Evolutionary conservation across 371 early-diverging fungal genomes (phyloP).

Genomic region (Zychaea mexicana): DNA sequence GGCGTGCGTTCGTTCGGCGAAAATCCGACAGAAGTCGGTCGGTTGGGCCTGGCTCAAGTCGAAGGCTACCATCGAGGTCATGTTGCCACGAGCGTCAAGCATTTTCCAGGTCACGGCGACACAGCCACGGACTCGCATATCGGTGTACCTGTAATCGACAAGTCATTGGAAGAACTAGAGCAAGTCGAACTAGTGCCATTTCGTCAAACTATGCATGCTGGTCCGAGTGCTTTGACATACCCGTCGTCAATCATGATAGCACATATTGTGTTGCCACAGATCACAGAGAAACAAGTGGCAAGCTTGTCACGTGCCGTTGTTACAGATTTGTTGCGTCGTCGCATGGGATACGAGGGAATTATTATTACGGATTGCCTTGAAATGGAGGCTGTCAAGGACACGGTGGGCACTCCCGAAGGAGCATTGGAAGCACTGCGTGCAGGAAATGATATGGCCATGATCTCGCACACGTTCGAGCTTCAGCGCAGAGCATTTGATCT

Average conservation of each 20-base stretch:
- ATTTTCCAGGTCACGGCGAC: slow-evolving; percentile 61
- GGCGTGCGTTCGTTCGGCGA: slow-evolving; percentile 51
- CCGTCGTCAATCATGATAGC: slow-evolving; percentile 52
- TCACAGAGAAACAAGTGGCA: slow-evolving; percentile 26
- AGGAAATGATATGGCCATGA: slow-evolving; percentile 53
- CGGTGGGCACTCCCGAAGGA: slow-evolving; percentile 36
- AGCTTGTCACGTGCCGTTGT: slow-evolving; percentile 42
- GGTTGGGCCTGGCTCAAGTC: slow-evolving; percentile 40
- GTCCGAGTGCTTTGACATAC: slow-evolving; percentile 9
- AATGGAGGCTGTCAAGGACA: slow-evolving; percentile 54
- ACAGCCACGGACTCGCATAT: slow-evolving; percentile 54
- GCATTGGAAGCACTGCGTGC: slow-evolving; percentile 45
- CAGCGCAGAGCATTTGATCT: slow-evolving; percentile 35
- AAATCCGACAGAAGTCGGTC: slow-evolving; percentile 35
- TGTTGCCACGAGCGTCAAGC: slow-evolving; percentile 44
- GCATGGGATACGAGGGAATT: slow-evolving; percentile 45
- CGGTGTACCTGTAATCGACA: slow-evolving; percentile 51
- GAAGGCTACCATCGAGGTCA: slow-evolving; percentile 38
- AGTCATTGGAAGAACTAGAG: slow-evolving; percentile 36
- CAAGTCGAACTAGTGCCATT: slow-evolving; percentile 46
- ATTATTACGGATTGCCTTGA: slow-evolving; percentile 54
- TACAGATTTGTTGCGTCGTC: slow-evolving; percentile 32
- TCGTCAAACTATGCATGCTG: slow-evolving; percentile 19
- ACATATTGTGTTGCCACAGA: slow-evolving; percentile 46
- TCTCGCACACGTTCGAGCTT: slow-evolving; percentile 43